Conservation (phyloP, 2,329 filamentous ascomycete genomes). For the Hypoxylon sp. region DNA sequence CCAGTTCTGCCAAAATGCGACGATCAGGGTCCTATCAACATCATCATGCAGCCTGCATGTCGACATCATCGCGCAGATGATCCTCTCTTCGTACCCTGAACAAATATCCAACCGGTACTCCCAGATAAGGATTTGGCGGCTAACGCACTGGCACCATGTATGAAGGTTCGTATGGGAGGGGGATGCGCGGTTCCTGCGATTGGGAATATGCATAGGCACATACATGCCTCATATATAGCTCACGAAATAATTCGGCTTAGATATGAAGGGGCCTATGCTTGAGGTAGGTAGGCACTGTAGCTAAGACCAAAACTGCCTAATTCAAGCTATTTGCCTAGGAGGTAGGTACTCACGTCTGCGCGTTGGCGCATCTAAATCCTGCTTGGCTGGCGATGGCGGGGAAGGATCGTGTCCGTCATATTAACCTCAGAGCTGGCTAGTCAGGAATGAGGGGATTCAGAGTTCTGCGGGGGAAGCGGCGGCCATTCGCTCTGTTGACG, state of each 20-base stretch:
- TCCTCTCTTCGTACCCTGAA: background rate
- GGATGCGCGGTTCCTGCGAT: constrained; percentile 4
- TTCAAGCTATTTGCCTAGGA: background rate
- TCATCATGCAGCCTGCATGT: constrained; percentile 37
- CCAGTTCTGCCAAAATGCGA: constrained; percentile 37
- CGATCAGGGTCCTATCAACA: constrained; percentile 41
- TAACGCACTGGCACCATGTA: constrained; percentile 11
- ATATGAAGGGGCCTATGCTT: constrained; percentile 2
- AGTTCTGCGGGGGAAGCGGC: constrained; percentile 22
- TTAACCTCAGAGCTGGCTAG: constrained; percentile 24
- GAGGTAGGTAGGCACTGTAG: constrained; percentile 6
- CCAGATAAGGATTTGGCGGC: constrained; percentile 16
- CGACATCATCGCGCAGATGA: constrained; percentile 38
- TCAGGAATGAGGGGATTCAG: constrained; percentile 27
- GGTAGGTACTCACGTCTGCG: background rate
- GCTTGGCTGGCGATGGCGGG: constrained; percentile 17
- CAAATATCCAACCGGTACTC: background rate
- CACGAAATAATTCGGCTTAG: constrained; percentile 30
- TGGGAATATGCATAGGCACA: background rate
- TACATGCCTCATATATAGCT: constrained; percentile 25
- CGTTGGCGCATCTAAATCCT: background rate
- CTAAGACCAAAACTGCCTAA: constrained; percentile 28
- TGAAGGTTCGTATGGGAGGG: background rate
- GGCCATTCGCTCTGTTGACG: constrained; percentile 8
- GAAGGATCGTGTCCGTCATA: background rate